Conservation (phyloP, 257 asterid species). For the Thymus quinquecostatus region DNA sequence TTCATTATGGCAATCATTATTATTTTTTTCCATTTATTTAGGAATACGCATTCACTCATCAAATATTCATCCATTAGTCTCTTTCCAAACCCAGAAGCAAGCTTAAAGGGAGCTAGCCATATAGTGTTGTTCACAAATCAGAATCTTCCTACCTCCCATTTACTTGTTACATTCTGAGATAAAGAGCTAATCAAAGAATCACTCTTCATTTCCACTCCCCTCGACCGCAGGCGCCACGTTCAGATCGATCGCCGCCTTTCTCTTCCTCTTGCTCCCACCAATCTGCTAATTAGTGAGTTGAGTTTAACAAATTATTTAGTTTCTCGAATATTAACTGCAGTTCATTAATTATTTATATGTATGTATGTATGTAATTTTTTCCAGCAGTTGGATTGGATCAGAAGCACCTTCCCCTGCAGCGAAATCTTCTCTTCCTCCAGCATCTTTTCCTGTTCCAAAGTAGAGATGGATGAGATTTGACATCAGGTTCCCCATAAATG, state of each 20-base stretch:
- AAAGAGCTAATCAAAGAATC: background rate
- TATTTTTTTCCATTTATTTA: no score
- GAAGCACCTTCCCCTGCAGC: constrained; percentile 37
- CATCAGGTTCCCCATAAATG: background rate
- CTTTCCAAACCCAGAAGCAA: no score
- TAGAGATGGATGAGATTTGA: background rate
- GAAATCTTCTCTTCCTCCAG: constrained; percentile 37
- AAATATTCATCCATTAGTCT: no score
- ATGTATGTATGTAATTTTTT: no score
- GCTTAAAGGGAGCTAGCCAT: no score
- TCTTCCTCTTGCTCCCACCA: constrained; percentile 4
- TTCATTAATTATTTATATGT: no score
- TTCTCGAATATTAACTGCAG: background rate
- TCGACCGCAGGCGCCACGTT: constrained; percentile 8
- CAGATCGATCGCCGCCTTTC: constrained; percentile 24
- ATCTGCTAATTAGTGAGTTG: constrained; percentile 24
- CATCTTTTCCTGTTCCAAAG: constrained; percentile 36
- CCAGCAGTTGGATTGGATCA: background rate
- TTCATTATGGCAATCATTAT: no score
- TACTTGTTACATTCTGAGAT: background rate
- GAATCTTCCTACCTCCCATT: no score
- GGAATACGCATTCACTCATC: no score
- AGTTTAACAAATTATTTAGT: no score
- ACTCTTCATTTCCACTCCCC: background rate
- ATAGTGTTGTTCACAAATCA: no score